A percentile compares a stretch with the other conserved stretches of the same genome.
Evolutionary conservation across 1,284 basidiomycete genomes (phyloP).

Genomic region (Kwoniella shivajii): DNA sequence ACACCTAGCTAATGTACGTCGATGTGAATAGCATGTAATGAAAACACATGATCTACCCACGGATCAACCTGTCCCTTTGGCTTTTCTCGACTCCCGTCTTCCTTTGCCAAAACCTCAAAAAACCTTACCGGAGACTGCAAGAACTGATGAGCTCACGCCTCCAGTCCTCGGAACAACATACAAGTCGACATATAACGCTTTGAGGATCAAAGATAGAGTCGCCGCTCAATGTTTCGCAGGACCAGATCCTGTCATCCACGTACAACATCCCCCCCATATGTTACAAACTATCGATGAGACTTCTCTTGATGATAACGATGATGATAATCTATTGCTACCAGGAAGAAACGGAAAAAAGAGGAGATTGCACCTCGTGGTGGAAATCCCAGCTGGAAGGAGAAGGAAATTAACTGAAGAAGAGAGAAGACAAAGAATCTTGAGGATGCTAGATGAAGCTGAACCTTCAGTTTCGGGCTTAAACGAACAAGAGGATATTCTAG

Average conservation of each 20-base stretch:
- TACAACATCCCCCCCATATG: conserved; percentile 37
- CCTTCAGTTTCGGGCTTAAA: no score
- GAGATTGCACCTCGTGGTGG: conserved; percentile 13
- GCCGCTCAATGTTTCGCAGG: conserved; percentile 28
- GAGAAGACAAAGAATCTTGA: conserved; percentile 4
- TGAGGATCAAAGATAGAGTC: conserved; percentile 25
- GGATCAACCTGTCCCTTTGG: conserved; percentile 23
- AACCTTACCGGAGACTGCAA: conserved; percentile 16
- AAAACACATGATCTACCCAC: conserved; percentile 27
- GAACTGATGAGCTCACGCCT: conserved; percentile 31
- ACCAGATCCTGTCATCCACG: conserved; percentile 31
- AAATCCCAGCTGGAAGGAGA: conserved; percentile 9
- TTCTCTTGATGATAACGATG: not conserved
- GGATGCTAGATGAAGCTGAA: conserved; percentile 1
- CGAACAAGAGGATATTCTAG: no score
- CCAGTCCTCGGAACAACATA: conserved; percentile 19
- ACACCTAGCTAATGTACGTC: conserved; percentile 2
- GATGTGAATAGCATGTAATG: conserved; percentile 26
- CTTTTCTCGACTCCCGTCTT: conserved; percentile 18
- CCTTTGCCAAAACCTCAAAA: conserved; percentile 1
- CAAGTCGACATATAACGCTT: conserved; percentile 11
- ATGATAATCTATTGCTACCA: conserved; percentile 2
- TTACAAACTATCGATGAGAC: conserved; percentile 13
- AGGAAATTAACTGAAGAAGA: conserved; percentile 6
- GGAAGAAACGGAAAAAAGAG: not conserved